A percentile compares a stretch with the other conserved stretches of the same genome.
phyloP scores from a whole-genome alignment of 164 flowering plant species.

The Nelumbo lutea region DNA sequence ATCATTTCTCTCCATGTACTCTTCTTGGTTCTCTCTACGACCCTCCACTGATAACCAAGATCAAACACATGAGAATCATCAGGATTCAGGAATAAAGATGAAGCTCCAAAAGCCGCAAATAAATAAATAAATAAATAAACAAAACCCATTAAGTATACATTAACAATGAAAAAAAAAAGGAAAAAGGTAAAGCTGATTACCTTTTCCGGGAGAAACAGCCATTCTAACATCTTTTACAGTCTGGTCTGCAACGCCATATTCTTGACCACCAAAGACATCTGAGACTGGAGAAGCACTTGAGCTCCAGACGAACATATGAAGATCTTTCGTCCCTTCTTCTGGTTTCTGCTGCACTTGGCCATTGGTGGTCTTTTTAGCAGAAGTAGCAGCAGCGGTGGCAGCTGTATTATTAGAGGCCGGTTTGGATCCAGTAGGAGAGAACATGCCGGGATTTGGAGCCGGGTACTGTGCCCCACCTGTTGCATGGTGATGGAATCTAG shows the following conservation, averaged over 20 bases:
- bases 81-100: no score
- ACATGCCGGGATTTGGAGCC: constrained; percentile 81
- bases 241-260: constrained; percentile 42
- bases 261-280: constrained; percentile 78
- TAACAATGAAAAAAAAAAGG: not conserved
- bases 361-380: constrained; percentile 33
- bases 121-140: constrained; percentile 2
- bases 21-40: constrained; percentile 37
- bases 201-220: constrained; percentile 70
- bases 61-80: not conserved
- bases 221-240: constrained; percentile 51
- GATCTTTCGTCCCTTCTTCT: constrained; percentile 63
- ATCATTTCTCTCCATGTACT: constrained; percentile 58
- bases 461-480: constrained; percentile 45
- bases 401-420: constrained; percentile 1
- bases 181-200: constrained; percentile 10
- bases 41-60: constrained; percentile 27
- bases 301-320: constrained; percentile 99
- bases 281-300: constrained; percentile 97
- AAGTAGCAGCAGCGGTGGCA: constrained; percentile 11
- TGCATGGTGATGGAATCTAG: constrained; percentile 31
- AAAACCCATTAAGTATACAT: not conserved
- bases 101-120: not conserved
- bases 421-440: constrained; percentile 52
- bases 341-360: constrained; percentile 34